Conservation (phyloP, 495 filamentous ascomycete species). For the Penicillium pancosmium region DNA sequence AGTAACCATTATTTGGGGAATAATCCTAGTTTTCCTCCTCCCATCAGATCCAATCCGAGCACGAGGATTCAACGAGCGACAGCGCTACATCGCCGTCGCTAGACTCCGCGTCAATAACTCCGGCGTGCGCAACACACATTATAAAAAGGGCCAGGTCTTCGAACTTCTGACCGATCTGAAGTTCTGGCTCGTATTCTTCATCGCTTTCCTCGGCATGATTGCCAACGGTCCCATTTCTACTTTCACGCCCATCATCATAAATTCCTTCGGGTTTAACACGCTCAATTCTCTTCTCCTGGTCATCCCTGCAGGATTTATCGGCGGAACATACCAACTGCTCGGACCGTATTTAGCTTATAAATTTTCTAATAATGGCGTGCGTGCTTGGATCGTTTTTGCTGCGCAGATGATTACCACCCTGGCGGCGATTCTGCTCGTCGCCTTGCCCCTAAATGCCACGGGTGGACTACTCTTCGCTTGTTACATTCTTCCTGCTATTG, state of each 20-base stretch:
- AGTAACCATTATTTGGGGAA: constrained; percentile 28
- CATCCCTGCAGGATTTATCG: constrained; percentile 42
- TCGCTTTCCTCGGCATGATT: constrained; percentile 44
- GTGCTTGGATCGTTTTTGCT: constrained; percentile 9
- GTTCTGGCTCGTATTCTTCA: constrained; percentile 46
- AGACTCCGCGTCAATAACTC: constrained; percentile 46
- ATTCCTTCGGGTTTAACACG: constrained; percentile 46
- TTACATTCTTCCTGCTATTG: constrained; percentile 37
- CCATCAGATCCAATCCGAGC: constrained; percentile 50
- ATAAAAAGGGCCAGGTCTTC: constrained; percentile 50
- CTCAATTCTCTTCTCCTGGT: constrained; percentile 48
- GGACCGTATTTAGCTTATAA: constrained; percentile 36
- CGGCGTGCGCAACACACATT: constrained; percentile 52
- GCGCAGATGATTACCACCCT: constrained; percentile 29
- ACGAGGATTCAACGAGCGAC: constrained; percentile 38
- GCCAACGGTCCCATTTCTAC: constrained; percentile 45
- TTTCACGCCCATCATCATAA: constrained; percentile 45
- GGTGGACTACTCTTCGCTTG: constrained; percentile 46
- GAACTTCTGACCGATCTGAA: constrained; percentile 49
- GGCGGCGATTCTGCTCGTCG: constrained; percentile 37
- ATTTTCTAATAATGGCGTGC: constrained; percentile 4
- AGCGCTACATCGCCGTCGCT: constrained; percentile 54
- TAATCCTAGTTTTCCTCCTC: constrained; percentile 40
- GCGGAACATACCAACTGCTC: constrained; percentile 38
- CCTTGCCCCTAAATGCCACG: constrained; percentile 32